phyloP scores from a whole-genome alignment of 2,329 filamentous ascomycete species.

The Clarireedia sp. region DNA sequence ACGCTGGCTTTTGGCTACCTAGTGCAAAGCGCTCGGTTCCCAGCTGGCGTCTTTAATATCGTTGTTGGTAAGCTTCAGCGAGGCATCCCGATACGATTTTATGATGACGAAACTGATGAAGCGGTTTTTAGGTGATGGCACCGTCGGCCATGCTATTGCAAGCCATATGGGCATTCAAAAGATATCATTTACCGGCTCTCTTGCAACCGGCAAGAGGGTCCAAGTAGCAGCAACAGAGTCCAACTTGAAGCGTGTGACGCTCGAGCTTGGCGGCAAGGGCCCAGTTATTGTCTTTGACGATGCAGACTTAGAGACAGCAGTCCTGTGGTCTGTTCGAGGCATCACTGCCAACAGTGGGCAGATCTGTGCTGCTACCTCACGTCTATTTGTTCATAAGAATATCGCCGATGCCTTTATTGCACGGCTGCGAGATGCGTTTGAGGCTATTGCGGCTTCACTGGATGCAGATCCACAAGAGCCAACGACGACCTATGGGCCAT shows the following conservation, averaged over 20 bases:
- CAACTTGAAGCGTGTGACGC: constrained; percentile 34
- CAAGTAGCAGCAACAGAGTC: constrained; percentile 31
- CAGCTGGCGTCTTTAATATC: constrained; percentile 45
- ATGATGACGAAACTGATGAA: too few species aligned
- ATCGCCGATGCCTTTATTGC: constrained; percentile 39
- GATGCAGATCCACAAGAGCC: constrained; percentile 27
- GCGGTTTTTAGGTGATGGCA: too few species aligned
- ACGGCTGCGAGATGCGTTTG: constrained; percentile 33
- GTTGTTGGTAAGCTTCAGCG: constrained; percentile 38
- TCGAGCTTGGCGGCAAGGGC: constrained; percentile 45
- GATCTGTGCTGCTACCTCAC: constrained; percentile 47
- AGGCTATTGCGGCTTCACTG: constrained; percentile 36
- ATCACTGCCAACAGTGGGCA: constrained; percentile 42
- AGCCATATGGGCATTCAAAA: constrained; percentile 44
- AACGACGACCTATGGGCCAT: constrained; percentile 40
- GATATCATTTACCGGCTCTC: constrained; percentile 52
- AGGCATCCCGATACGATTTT: constrained; percentile 13
- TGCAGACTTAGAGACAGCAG: constrained; percentile 38
- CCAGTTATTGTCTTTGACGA: constrained; percentile 45
- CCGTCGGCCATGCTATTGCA: too few species aligned
- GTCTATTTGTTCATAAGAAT: constrained; percentile 51
- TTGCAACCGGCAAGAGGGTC: constrained; percentile 40
- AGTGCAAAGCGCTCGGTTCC: constrained; percentile 42
- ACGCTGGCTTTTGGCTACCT: constrained; percentile 44
- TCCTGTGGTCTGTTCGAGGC: constrained; percentile 35